Base-by-base conservation (phyloP, 2,329 filamentous ascomycete genomes). In the Piedraia hortae region DNA sequence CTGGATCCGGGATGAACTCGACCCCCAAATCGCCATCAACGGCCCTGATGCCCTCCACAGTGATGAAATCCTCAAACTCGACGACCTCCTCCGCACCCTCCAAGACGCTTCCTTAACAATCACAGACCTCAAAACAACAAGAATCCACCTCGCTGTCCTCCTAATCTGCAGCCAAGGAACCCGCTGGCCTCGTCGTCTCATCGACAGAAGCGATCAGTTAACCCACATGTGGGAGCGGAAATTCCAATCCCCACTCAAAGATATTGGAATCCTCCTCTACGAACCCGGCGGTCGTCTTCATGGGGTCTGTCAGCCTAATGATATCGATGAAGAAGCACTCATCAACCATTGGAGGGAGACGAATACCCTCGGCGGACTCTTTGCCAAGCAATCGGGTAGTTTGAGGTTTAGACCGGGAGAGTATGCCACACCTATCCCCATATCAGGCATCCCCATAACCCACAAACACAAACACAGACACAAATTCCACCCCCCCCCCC, bases 1-100 rank as follows among this genome's bases (percentile, higher is more conserved):
- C 14, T 53, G 51, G 48, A 53, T 56, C 22, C 48, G 52, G 16
- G 49, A 55, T 31, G 43, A 46, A 4, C 45, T 56, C 9, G 52
- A 56, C 23, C 39, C 45, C 3, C 33, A 44, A 18, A 42, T 54
- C 20, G 49, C 52, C 4, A 46, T 44, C 10, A 43, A 53, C 17
- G 52, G 52, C 2, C 45, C 48, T 0, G 39, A 52, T 17, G 34
- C 36, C 3, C 34, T 55, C 14, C 35, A 38, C 8, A 40, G 47
- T 1, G 47, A 54, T 26, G 50, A 53, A 19, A 40, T 52, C 4
- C 30, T 54, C 10, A 38, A 30, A 4, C 37, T 55, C 6, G 48
- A 53, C 29, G 48, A 50, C 16, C 34, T 48, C 4, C 42, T 54
- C 12, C 35, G 37, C 20, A 25, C 28, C 12, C 29, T 42, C 3